A percentile compares a stretch with the other conserved stretches of the same genome.
phyloP scores from a whole-genome alignment of 2,329 filamentous ascomycete genomes.

The Fusarium vanettenii region DNA sequence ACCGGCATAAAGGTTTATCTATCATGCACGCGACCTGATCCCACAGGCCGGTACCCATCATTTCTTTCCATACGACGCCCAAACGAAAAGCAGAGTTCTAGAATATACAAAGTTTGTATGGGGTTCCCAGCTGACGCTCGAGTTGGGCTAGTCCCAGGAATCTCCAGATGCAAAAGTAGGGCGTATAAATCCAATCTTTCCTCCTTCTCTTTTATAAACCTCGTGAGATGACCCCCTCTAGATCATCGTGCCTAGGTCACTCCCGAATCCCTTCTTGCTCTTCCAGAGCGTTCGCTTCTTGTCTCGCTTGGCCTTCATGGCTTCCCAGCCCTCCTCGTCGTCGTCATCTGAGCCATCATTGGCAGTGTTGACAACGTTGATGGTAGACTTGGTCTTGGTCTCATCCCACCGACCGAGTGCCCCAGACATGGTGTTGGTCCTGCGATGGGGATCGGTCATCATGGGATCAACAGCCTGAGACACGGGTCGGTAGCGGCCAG shows the following conservation, averaged over 20 bases:
- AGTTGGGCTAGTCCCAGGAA: constrained; percentile 38
- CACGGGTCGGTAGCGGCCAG: constrained; percentile 90
- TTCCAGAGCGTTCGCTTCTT: constrained; percentile 76
- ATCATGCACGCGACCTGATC: constrained; percentile 44
- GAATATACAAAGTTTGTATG: constrained; percentile 45
- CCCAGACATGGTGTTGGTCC: constrained; percentile 51
- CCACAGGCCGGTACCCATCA: constrained; percentile 39
- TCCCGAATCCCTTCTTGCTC: constrained; percentile 66
- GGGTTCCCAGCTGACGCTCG: constrained; percentile 26
- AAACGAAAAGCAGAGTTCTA: constrained; percentile 42
- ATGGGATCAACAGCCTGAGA: constrained; percentile 66
- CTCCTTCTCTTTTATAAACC: constrained; percentile 38
- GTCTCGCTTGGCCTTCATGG: constrained; percentile 76
- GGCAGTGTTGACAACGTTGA: constrained; percentile 54
- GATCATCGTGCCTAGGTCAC: constrained; percentile 62
- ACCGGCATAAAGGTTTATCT: constrained; percentile 45
- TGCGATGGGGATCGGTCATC: constrained; percentile 47
- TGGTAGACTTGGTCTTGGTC: constrained; percentile 47
- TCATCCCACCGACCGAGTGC: constrained; percentile 47
- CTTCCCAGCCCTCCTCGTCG: constrained; percentile 76
- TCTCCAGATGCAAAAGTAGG: constrained; percentile 43
- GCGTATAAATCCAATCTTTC: constrained; percentile 44
- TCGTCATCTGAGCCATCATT: constrained; percentile 64
- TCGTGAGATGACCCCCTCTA: constrained; percentile 36
- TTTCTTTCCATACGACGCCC: constrained; percentile 45